Conservation (phyloP, 495 filamentous ascomycete species). For the Daldinia bambusicola region DNA sequence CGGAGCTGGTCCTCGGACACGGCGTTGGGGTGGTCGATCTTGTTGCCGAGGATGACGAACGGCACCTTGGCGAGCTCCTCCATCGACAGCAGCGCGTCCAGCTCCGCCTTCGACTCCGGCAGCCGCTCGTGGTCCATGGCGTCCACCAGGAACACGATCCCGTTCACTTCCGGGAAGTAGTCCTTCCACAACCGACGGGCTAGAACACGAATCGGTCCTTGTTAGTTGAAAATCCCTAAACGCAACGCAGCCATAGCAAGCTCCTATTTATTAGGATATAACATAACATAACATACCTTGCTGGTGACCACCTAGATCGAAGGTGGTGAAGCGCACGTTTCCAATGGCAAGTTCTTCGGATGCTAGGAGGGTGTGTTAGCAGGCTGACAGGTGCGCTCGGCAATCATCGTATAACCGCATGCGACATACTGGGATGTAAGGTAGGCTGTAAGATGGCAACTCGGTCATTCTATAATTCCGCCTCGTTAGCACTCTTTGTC, state of each 20-base stretch:
- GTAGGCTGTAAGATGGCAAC: constrained; percentile 93
- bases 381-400: constrained; percentile 24
- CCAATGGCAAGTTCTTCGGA: constrained; percentile 97
- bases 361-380: constrained; percentile 62
- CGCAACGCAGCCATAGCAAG: no score
- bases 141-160: constrained; percentile 97
- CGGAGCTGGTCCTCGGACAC: constrained; percentile 94
- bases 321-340: constrained; percentile 96
- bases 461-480: constrained; percentile 77
- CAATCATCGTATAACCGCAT: constrained; percentile 30
- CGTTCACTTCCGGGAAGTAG: constrained; percentile 98
- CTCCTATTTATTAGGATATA: no score
- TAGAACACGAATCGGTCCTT: constrained; percentile 45
- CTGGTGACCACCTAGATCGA: constrained; percentile 96
- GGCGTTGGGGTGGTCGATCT: constrained; percentile 97
- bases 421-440: constrained; percentile 81
- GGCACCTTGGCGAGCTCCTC: constrained; percentile 93
- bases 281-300: constrained; percentile 77
- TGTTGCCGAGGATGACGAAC: constrained; percentile 95
- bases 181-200: constrained; percentile 98
- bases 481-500: constrained; percentile 24
- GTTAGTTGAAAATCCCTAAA: constrained; percentile 6
- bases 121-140: constrained; percentile 96
- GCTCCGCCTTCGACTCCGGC: constrained; percentile 92
- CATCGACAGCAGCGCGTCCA: constrained; percentile 93